Percentiles rank a stretch among this genome's conserved stretches.
Conservation (phyloP, 2,329 filamentous ascomycete species). For the Uncinocarpus reesii region DNA sequence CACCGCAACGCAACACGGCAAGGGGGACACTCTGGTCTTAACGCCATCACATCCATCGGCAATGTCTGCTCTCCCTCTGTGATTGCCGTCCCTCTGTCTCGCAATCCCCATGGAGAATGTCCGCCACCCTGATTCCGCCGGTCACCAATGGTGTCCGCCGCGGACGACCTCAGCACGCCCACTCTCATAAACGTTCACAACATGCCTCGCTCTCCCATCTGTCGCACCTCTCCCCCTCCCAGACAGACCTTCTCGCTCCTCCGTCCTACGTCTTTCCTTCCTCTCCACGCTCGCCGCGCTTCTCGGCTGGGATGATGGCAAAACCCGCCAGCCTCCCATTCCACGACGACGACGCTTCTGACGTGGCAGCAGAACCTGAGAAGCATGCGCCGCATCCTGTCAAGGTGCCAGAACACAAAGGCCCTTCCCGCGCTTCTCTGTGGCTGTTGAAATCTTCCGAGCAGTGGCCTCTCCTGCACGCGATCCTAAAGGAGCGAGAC, state of each 20-base stretch:
- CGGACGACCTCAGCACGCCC: constrained; percentile 12
- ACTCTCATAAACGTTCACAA: constrained; percentile 13
- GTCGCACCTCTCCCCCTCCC: background rate
- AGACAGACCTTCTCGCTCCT: background rate
- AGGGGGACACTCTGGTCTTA: constrained; percentile 4
- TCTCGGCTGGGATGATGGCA: background rate
- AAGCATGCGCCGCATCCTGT: background rate
- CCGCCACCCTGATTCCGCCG: constrained; percentile 12
- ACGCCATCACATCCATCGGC: no score
- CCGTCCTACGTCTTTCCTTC: background rate
- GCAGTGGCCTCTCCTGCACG: constrained; percentile 66
- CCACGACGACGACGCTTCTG: background rate
- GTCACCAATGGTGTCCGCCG: constrained; percentile 16
- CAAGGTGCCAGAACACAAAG: constrained; percentile 34
- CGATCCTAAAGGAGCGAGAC: constrained; percentile 81
- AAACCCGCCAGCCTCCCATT: constrained; percentile 3
- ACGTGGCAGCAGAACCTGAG: background rate
- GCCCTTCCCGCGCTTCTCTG: constrained; percentile 59
- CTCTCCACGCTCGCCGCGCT: constrained; percentile 3
- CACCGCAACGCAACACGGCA: background rate
- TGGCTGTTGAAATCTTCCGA: constrained; percentile 60
- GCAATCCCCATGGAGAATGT: constrained; percentile 16
- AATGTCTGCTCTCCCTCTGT: background rate
- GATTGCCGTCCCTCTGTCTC: background rate
- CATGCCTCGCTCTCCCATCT: constrained; percentile 7